A percentile compares a stretch with the other conserved stretches of the same genome.
Evolutionary conservation across 2,329 filamentous ascomycete species (phyloP).

Genomic region (Ophiostoma montium): DNA sequence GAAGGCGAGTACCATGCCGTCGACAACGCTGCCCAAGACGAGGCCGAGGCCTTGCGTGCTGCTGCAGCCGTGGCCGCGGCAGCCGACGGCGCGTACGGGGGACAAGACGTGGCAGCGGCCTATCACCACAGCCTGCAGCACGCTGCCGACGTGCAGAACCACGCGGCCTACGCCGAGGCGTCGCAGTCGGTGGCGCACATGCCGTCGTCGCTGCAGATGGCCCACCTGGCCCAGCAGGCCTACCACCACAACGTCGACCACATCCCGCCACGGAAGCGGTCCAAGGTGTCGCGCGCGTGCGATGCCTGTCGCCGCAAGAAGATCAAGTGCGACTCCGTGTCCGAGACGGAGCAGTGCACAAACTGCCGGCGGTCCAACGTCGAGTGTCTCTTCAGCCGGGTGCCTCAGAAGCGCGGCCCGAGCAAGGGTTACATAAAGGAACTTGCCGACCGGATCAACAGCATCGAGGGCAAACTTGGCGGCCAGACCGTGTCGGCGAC

Average conservation of each 20-base stretch:
- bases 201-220: conserved; percentile 21
- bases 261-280: conserved; percentile 58
- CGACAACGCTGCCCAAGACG: conserved; percentile 7
- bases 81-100: conserved; percentile 1
- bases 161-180: conserved; percentile 14
- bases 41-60: conserved; percentile 3
- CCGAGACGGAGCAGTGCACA: conserved; percentile 62
- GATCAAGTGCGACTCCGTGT: conserved; percentile 73
- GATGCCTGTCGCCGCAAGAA: conserved; percentile 84
- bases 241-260: conserved; percentile 33
- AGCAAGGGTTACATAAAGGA: conserved; percentile 96
- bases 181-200: conserved; percentile 16
- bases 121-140: conserved; percentile 13
- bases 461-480: conserved; percentile 64
- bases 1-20: conserved; percentile 13
- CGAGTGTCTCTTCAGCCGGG: conserved; percentile 71
- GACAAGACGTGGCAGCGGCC: neutral
- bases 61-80: conserved; percentile 4
- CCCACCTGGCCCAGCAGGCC: conserved; percentile 30
- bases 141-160: conserved; percentile 9
- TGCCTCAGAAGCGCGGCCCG: conserved; percentile 77
- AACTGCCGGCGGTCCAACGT: conserved; percentile 67
- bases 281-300: conserved; percentile 77
- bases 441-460: conserved; percentile 69
- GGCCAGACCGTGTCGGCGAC: conserved; percentile 28